phyloP scores from a whole-genome alignment of 306 rosid species.

The Vigna nakashimae region DNA sequence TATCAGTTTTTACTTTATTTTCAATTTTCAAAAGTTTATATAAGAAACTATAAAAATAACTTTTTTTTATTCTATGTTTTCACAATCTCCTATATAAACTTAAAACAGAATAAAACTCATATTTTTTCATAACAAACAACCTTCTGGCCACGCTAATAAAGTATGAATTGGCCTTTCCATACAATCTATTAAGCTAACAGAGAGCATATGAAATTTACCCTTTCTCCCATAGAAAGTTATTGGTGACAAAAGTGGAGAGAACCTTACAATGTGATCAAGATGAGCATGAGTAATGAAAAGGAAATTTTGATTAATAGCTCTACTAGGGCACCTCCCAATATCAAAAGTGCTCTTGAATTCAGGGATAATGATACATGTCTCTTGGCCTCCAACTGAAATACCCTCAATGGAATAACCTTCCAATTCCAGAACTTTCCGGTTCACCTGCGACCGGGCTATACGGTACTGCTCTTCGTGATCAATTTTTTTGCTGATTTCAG shows the following conservation, averaged over 20 bases:
- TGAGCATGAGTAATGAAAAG: constrained; percentile 93
- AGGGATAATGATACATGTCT: constrained; percentile 87
- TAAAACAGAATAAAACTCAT: neutral
- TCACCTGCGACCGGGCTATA: constrained; percentile 77
- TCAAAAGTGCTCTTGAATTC: constrained; percentile 94
- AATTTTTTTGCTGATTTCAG: constrained; percentile 72
- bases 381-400: constrained; percentile 87
- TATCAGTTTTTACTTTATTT: neutral
- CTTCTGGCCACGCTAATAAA: neutral
- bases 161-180: neutral
- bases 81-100: neutral
- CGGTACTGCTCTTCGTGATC: constrained; percentile 89
- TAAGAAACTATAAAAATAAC: neutral
- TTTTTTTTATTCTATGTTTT: neutral
- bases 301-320: constrained; percentile 90
- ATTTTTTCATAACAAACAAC: neutral
- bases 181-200: neutral
- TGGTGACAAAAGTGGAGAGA: neutral
- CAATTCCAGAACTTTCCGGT: constrained; percentile 73
- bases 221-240: neutral
- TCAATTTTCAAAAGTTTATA: neutral
- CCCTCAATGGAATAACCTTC: constrained; percentile 89
- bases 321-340: constrained; percentile 82
- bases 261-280: constrained; percentile 96
- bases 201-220: neutral